Conservation (phyloP, 768 basidiomycete genomes). For the Psilocybe azurescens region DNA sequence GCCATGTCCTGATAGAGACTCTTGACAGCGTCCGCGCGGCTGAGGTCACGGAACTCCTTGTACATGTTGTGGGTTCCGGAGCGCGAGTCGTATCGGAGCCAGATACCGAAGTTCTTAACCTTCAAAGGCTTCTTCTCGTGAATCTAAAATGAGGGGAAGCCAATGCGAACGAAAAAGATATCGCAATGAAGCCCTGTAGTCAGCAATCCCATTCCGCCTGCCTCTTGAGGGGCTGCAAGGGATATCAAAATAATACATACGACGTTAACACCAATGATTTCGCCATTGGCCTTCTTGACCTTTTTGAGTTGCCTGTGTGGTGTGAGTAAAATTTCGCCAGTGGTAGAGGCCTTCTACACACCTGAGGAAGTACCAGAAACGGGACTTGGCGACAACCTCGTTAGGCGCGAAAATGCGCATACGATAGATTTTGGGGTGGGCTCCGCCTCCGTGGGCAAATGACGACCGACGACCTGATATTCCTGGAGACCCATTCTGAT, state of each 20-base stretch:
- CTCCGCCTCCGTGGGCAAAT: slow-evolving; percentile 92
- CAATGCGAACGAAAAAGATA: slow-evolving; percentile 31
- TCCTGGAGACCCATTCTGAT: slow-evolving; percentile 81
- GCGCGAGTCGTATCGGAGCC: slow-evolving; percentile 99
- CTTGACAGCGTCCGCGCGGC: slow-evolving; percentile 94
- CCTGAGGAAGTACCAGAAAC: slow-evolving; percentile 99
- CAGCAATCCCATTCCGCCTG: slow-evolving; percentile 79
- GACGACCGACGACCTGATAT: slow-evolving; percentile 97
- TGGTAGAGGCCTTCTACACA: slow-evolving; percentile 34
- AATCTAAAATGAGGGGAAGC: slow-evolving; percentile 65
- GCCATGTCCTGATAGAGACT: slow-evolving; percentile 99
- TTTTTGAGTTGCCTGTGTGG: slow-evolving; percentile 86
- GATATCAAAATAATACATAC: slow-evolving; percentile 75
- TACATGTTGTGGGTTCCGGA: slow-evolving; percentile 99
- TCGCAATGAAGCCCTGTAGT: slow-evolving; percentile 34
- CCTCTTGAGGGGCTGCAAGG: slow-evolving; percentile 86
- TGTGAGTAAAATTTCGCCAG: background rate
- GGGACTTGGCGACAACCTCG: slow-evolving; percentile 97
- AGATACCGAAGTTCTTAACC: slow-evolving; percentile 99
- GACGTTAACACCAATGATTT: slow-evolving; percentile 98
- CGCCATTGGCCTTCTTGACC: slow-evolving; percentile 99
- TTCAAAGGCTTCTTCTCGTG: slow-evolving; percentile 97
- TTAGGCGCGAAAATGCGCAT: slow-evolving; percentile 99
- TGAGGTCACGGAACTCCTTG: slow-evolving; percentile 98
- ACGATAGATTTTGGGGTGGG: slow-evolving; percentile 97